phyloP scores from a whole-genome alignment of 495 filamentous ascomycete species.

The Recurvomyces mirabilis region DNA sequence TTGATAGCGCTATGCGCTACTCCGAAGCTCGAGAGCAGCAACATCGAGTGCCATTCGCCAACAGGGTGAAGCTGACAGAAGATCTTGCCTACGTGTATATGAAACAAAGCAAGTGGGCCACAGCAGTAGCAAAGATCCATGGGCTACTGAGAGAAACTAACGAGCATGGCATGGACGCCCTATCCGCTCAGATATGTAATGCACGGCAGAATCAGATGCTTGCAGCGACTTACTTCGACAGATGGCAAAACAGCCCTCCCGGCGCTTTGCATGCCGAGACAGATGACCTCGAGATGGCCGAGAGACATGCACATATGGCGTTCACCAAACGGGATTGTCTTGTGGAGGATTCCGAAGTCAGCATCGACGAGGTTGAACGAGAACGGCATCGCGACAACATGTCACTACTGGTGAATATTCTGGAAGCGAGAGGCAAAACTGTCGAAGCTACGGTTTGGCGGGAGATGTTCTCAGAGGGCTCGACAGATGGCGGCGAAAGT shows the following conservation, averaged over 20 bases:
- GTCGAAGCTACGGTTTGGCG: conserved; percentile 1
- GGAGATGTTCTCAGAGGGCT: conserved; percentile 1
- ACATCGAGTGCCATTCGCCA: conserved; percentile 1
- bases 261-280: neutral
- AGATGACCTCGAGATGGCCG: neutral
- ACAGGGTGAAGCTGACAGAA: conserved; percentile 1
- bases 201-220: conserved; percentile 10
- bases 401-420: neutral
- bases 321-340: conserved; percentile 1
- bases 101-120: conserved; percentile 1
- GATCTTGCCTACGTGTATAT: conserved; percentile 4
- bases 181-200: no score
- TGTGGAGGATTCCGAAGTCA: neutral
- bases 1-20: conserved; percentile 1
- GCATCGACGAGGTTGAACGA: neutral
- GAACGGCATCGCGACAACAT: neutral
- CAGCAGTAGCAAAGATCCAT: conserved; percentile 6
- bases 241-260: neutral
- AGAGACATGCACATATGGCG: conserved; percentile 1
- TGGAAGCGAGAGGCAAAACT: conserved; percentile 1
- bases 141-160: neutral
- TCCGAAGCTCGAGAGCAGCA: conserved; percentile 4
- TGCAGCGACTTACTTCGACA: conserved; percentile 4
- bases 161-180: neutral
- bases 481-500: neutral